Base-by-base conservation (phyloP, 805 yeast genomes). In the Ogataea neopini region DNA sequence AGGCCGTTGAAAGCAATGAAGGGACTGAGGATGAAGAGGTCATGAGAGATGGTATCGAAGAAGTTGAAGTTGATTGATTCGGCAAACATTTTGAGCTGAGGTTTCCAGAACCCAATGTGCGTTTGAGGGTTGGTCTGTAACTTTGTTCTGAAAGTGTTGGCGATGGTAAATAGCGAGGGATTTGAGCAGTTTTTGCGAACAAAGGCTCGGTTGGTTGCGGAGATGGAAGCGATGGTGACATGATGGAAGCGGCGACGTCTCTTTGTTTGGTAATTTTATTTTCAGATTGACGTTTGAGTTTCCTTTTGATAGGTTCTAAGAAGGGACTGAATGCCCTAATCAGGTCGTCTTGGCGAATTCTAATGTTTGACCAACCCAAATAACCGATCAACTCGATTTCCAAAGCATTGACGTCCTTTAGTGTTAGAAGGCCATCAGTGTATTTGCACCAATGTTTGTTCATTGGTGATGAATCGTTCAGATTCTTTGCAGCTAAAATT, bases 371-470 rank as follows among this genome's bases (percentile, higher is more conserved):
- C 98, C 98, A 92, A 58, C 88, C 85, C 48, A 92, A 76, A 52
- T 88, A 81, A 42, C 78, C 80, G 41, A 92, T 80, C 59, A 94
- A 73, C 69, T 92, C 98, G 56, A 91, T 77, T 70, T 92, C 99
- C 60, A 95, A 86, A 54, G 90, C 82, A 68, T 92, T 94, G 45
- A 94, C 89, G 61, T 92, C 98, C 18, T 75, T 75, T 32, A 87
- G 71, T 8, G 83, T 64, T 50, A 92, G 77, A 36, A 94, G 74
- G 0, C 97, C 97, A 63, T 85, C 84, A 3, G 98, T 91, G 72
- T 92, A 91, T 50, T 81, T 77, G 4, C 96, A 84, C 99, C 99
- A 92, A 71, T 94, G 97, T 70, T 86, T 91, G 71, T 92, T 92
- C 64, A 92, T 77, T 36, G 99, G 99, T 17, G 95, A 84, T 3